Evolutionary conservation across 2,329 filamentous ascomycete genomes (phyloP), one percentile per base, ranked within the genome.

Genomic region (Orbilia quercus): DNA sequence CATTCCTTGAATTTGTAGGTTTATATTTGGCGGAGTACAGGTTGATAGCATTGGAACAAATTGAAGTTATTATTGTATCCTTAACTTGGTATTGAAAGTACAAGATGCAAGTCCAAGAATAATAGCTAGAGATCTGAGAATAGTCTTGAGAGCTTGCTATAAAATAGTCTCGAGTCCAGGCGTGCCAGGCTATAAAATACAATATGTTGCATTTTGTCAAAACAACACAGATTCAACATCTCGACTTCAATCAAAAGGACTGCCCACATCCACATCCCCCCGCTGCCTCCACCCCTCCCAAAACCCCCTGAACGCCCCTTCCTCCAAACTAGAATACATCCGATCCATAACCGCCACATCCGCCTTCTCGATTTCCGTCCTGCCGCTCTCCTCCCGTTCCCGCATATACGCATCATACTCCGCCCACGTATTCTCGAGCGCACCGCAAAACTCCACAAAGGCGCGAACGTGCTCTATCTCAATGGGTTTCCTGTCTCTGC

Each of bases 271-370:
- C 36, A 25, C 50, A 22, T 50, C 54, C 22, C 16, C 38, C 1
- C 2, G 38, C 23, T 53, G 16, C 22, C n/a, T 25, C 23, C 47
- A 23, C 22, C n/a, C 23, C 55, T 36, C 51, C 69, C 69, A 73
- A 51, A 45, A 73, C 28, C 45, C 40, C 23, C 12, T 42, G n/a
- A 66, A 73, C 1, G 60, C 60, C 7, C 45, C 40, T 6, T 12
- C 6, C 12, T 73, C 69, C 36, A 73, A 31, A 45, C 47, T 66
- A 16, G 38, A 22, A 51, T 66, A 59, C 60, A 73, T 66, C 23
- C 45, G 9, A 16, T 47, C 40, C 5, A 66, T 59, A 18, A 73
- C 28, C 9, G 38, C 22, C 1, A 60, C 22, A 9, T 73, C 54
- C 20, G 50, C 34, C 14, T 9, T 2, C 7, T 38, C 22, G 31